These are phyloP conservation scores for Vitis riparia DNA, from an alignment of 164 flowering plant genomes.

Conservation along the genomic window DNA sequence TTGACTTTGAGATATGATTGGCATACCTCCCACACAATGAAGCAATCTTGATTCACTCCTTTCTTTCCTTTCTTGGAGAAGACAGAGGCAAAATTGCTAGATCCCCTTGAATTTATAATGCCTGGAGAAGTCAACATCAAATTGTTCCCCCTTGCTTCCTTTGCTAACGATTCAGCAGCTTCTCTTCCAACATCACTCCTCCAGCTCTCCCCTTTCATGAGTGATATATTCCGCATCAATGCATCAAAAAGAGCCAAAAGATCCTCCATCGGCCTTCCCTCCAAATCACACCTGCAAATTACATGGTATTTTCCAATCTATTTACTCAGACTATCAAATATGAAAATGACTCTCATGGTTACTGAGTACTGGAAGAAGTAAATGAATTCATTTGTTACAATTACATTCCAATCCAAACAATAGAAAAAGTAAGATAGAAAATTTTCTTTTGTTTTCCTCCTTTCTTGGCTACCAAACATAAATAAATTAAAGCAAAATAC, in stretches of 20 bases:
- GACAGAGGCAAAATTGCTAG: constrained; percentile 25
- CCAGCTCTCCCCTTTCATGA: constrained; percentile 26
- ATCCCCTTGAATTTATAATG: constrained; percentile 20
- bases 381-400: too few relatives aligned
- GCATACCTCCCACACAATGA: constrained; percentile 61
- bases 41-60: constrained; percentile 55
- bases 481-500: too few relatives aligned
- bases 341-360: too few relatives aligned
- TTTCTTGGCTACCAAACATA: too few relatives aligned
- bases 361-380: too few relatives aligned
- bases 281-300: background rate
- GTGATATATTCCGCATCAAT: constrained; percentile 30
- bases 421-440: too few relatives aligned
- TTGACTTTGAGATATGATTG: background rate
- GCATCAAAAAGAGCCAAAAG: constrained; percentile 36
- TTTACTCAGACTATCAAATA: too few relatives aligned
- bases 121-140: constrained; percentile 39
- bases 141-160: constrained; percentile 46
- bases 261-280: constrained; percentile 30
- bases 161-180: constrained; percentile 39
- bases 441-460: too few relatives aligned
- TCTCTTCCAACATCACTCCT: constrained; percentile 22
- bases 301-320: too few relatives aligned
- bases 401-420: too few relatives aligned
- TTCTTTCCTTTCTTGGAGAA: constrained; percentile 52